Evolutionary conservation across 106 monocot species (phyloP).

Genomic region (Posidonia australis): DNA sequence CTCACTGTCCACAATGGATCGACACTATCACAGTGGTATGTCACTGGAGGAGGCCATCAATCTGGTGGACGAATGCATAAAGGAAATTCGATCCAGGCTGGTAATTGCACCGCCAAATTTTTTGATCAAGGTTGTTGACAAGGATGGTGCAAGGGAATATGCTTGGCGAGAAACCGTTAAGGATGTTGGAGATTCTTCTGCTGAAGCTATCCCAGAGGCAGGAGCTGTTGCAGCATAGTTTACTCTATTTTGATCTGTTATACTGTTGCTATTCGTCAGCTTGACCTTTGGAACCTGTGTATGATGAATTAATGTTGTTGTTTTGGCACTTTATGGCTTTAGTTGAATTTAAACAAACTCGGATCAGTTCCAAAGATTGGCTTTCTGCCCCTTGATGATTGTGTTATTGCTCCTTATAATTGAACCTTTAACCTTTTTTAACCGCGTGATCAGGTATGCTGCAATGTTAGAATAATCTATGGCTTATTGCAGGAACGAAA

Average conservation of each 20-base stretch:
- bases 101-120: slow-evolving; percentile 80
- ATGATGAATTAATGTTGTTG: not conserved
- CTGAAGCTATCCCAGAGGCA: slow-evolving; percentile 2
- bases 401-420: not conserved
- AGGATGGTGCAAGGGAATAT: slow-evolving; percentile 77
- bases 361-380: not conserved
- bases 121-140: slow-evolving; percentile 86
- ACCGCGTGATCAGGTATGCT: not conserved
- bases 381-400: not conserved
- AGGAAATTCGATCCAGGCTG: slow-evolving; percentile 65
- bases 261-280: not conserved
- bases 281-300: slow-evolving; percentile 3
- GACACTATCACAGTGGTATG: slow-evolving; percentile 66
- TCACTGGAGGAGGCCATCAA: slow-evolving; percentile 66
- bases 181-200: slow-evolving; percentile 13
- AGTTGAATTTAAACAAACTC: not conserved
- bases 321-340: not conserved
- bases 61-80: slow-evolving; percentile 67
- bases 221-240: not conserved
- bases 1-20: slow-evolving; percentile 66
- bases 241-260: not conserved
- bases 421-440: not conserved
- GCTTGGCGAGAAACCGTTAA: slow-evolving; percentile 75
- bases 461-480: not conserved
- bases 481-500: not conserved